Percentiles rank a stretch among this genome's conserved stretches.
Conservation (phyloP, 495 filamentous ascomycete genomes). For the Immersiella caudata region DNA sequence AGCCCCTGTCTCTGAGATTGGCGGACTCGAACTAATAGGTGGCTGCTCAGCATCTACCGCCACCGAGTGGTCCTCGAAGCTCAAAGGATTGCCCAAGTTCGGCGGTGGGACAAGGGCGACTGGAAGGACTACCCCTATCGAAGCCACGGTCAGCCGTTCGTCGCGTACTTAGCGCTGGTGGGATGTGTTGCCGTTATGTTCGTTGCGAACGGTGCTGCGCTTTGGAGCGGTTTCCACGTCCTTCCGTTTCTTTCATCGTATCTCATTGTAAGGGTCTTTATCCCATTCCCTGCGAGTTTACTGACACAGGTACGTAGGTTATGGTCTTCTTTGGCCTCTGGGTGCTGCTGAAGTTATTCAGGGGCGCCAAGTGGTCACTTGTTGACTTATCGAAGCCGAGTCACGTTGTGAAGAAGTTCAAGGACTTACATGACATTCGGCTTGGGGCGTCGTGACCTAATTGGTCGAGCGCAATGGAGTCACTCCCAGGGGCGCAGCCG, state of each 20-base stretch:
- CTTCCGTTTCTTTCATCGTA: constrained; percentile 44
- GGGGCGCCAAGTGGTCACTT: constrained; percentile 32
- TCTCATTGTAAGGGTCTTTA: constrained; percentile 36
- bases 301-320: constrained; percentile 22
- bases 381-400: constrained; percentile 37
- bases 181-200: constrained; percentile 46
- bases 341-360: constrained; percentile 35
- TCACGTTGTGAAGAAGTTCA: constrained; percentile 21
- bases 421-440: constrained; percentile 22
- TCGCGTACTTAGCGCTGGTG: constrained; percentile 40
- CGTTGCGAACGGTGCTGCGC: constrained; percentile 42
- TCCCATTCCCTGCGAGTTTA: neutral
- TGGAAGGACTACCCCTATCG: constrained; percentile 47
- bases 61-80: constrained; percentile 35
- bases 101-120: constrained; percentile 34
- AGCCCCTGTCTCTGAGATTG: neutral
- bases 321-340: constrained; percentile 39
- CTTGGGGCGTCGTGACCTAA: constrained; percentile 5
- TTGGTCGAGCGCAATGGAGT: no score
- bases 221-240: constrained; percentile 42
- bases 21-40: neutral
- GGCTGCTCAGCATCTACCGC: constrained; percentile 36
- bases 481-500: no score
- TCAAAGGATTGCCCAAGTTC: constrained; percentile 34
- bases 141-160: constrained; percentile 46